These are phyloP conservation scores for Apiotrichum brassicae DNA, from an alignment of 1,284 basidiomycete species.

Conservation along the genomic window DNA sequence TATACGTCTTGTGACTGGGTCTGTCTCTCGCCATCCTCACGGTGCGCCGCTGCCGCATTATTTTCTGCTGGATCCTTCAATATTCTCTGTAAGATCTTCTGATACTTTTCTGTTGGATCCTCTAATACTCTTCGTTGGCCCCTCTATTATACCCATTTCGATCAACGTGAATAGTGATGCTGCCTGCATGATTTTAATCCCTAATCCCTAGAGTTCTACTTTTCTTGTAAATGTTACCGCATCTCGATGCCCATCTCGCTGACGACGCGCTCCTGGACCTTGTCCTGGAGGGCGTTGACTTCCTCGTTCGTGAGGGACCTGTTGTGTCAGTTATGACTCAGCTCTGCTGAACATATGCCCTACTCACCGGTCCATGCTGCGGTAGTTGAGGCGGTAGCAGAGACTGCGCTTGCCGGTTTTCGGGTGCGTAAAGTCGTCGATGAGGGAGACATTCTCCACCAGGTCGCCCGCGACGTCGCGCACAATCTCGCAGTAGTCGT, in stretches of 20 bases:
- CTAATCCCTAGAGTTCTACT: not conserved
- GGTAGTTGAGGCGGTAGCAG: conserved; percentile 89
- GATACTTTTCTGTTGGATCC: too few species aligned
- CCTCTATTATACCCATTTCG: too few species aligned
- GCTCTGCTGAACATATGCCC: too few species aligned
- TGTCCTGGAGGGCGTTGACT: conserved; percentile 67
- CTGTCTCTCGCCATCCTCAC: too few species aligned
- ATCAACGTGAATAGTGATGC: too few species aligned
- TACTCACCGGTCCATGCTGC: conserved; percentile 86
- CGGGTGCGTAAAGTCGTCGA: conserved; percentile 87
- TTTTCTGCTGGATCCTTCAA: too few species aligned
- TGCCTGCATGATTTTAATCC: not conserved
- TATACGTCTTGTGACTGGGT: too few species aligned
- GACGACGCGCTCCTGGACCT: conserved; percentile 47
- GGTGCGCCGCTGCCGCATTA: too few species aligned
- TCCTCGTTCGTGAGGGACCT: conserved; percentile 87
- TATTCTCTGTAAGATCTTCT: too few species aligned
- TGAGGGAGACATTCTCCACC: conserved; percentile 82
- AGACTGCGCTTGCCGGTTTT: conserved; percentile 73
- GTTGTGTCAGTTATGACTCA: too few species aligned
- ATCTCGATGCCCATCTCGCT: conserved; percentile 50
- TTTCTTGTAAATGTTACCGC: conserved; percentile 28
- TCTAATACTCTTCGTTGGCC: too few species aligned
- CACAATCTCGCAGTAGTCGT: conserved; percentile 94
- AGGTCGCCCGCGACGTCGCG: conserved; percentile 86